A percentile compares a stretch with the other conserved stretches of the same genome.
Conservation (phyloP, 176 grass and related monocot species). For the Tuctoria greenei region DNA sequence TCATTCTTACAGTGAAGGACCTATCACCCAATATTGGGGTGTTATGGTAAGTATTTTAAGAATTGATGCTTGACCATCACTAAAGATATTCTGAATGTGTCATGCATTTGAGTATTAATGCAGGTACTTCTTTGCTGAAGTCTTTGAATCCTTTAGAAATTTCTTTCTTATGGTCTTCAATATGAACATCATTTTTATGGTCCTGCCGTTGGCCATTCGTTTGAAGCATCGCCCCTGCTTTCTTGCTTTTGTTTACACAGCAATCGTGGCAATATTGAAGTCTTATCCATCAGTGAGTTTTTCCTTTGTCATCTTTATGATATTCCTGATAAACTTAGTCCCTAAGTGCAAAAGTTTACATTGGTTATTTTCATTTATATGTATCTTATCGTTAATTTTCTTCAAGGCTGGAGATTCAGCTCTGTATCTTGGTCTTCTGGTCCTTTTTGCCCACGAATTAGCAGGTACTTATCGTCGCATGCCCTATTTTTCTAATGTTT, state of each 20-base stretch:
- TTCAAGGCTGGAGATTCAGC: conserved; percentile 88
- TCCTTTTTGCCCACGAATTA: conserved; percentile 86
- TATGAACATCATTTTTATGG: conserved; percentile 92
- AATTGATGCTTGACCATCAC: background rate
- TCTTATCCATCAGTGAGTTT: conserved; percentile 92
- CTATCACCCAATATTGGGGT: conserved; percentile 81
- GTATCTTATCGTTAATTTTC: conserved; percentile 13
- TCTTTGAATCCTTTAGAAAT: conserved; percentile 87
- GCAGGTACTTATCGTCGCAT: conserved; percentile 48
- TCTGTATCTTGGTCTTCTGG: conserved; percentile 90
- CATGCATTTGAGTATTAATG: conserved; percentile 44
- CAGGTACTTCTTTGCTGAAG: conserved; percentile 99
- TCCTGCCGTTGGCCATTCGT: conserved; percentile 80
- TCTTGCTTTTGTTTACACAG: conserved; percentile 84
- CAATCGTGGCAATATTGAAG: conserved; percentile 77
- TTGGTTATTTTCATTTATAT: background rate
- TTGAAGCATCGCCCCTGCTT: conserved; percentile 85
- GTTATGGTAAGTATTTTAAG: conserved; percentile 59
- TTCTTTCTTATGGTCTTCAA: conserved; percentile 98
- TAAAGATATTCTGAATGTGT: conserved; percentile 19
- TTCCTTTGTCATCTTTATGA: background rate
- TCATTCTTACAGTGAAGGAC: conserved; percentile 80
- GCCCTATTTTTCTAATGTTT: conserved; percentile 17
- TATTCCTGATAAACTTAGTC: conserved; percentile 26
- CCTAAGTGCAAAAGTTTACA: background rate